Conservation (phyloP, 805 yeast species). For the Candida lessepsii region DNA sequence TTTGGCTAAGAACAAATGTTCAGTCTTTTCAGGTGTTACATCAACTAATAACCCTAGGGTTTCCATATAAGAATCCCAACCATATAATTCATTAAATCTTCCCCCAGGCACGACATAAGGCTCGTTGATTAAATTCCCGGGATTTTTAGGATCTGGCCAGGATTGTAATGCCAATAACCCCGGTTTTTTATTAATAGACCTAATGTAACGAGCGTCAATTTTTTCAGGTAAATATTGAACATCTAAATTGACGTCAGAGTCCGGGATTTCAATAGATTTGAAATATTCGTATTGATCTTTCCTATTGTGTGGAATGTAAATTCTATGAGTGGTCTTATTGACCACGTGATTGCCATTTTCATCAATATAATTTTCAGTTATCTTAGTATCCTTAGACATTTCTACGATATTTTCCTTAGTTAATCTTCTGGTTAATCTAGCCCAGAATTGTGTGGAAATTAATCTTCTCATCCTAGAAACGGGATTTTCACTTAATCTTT, state of each 20-base stretch:
- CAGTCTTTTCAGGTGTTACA: constrained; percentile 29
- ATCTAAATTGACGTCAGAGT: constrained; percentile 60
- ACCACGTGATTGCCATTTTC: constrained; percentile 27
- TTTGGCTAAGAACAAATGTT: constrained; percentile 65
- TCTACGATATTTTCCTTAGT: constrained; percentile 59
- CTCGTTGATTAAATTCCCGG: constrained; percentile 54
- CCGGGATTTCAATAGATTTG: constrained; percentile 46
- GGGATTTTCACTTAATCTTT: constrained; percentile 82
- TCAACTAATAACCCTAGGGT: constrained; percentile 76
- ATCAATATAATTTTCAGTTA: constrained; percentile 47
- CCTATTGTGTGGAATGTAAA: constrained; percentile 72
- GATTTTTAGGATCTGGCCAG: constrained; percentile 54
- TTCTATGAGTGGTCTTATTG: constrained; percentile 63
- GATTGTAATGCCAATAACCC: constrained; percentile 84
- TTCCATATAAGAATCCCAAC: constrained; percentile 97
- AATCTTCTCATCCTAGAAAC: constrained; percentile 72
- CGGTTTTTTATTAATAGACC: constrained; percentile 75
- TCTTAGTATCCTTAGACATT: constrained; percentile 79
- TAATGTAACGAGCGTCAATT: constrained; percentile 75
- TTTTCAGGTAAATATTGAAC: constrained; percentile 74
- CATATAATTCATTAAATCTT: constrained; percentile 91
- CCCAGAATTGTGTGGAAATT: constrained; percentile 80
- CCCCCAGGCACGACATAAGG: constrained; percentile 98
- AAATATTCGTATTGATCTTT: constrained; percentile 74
- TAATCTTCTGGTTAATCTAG: constrained; percentile 66